A percentile compares a stretch with the other conserved stretches of the same genome.
Conservation (phyloP, 1,284 basidiomycete genomes). For the Ceratobasidium sp. region DNA sequence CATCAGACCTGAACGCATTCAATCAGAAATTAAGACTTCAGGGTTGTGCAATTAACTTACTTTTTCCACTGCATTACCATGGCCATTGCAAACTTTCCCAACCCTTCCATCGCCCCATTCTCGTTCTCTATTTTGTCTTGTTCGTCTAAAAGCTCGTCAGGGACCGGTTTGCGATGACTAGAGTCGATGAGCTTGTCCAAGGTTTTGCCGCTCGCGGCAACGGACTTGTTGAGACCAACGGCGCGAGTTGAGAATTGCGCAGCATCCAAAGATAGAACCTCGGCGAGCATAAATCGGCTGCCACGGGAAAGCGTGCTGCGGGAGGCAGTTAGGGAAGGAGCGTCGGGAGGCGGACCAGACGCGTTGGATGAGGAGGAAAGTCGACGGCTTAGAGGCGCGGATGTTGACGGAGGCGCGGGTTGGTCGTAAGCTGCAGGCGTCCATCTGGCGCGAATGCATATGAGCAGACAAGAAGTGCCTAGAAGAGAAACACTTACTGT, state of each 20-base stretch:
- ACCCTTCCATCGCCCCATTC: constrained; percentile 75
- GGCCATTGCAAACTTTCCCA: constrained; percentile 82
- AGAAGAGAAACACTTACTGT: constrained; percentile 50
- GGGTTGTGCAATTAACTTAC: constrained; percentile 60
- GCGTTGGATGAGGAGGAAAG: constrained; percentile 67
- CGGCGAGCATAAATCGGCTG: constrained; percentile 79
- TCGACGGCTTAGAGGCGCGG: constrained; percentile 64
- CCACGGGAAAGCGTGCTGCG: constrained; percentile 62
- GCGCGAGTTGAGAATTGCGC: constrained; percentile 78
- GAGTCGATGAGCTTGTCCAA: constrained; percentile 85
- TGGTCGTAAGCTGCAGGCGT: constrained; percentile 72
- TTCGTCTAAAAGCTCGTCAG: constrained; percentile 85
- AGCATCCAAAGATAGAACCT: constrained; percentile 80
- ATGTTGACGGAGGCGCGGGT: constrained; percentile 52
- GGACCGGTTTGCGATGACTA: constrained; percentile 79
- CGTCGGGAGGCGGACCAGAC: constrained; percentile 56
- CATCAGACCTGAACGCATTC: constrained; percentile 72
- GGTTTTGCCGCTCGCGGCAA: constrained; percentile 74
- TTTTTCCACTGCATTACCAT: constrained; percentile 91
- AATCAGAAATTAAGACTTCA: constrained; percentile 51
- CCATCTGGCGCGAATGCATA: constrained; percentile 65
- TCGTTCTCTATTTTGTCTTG: constrained; percentile 86
- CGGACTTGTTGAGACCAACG: constrained; percentile 75
- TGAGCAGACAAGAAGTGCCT: neutral
- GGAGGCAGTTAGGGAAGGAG: constrained; percentile 30